Evolutionary conservation across 2,329 filamentous ascomycete species (phyloP).

Genomic region (Fusarium bulbicola): DNA sequence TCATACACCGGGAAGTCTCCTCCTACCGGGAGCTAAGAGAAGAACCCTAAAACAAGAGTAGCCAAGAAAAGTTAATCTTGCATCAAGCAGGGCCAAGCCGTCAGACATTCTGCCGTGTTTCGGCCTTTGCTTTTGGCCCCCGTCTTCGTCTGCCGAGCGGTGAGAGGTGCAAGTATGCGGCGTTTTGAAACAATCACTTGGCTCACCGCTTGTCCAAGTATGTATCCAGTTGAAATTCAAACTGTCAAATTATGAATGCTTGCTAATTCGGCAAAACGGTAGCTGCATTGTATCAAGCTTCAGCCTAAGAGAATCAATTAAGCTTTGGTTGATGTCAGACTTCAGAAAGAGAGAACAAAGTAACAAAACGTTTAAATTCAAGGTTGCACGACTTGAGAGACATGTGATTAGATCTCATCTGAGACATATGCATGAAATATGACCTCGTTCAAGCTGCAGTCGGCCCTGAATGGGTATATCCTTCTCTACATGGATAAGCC

Average conservation of each 20-base stretch:
- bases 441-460: background rate
- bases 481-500: background rate
- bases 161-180: background rate
- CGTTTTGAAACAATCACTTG: background rate
- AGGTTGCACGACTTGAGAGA: background rate
- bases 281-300: rapidly evolving
- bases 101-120: background rate
- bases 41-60: background rate
- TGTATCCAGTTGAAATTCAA: rapidly evolving
- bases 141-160: background rate
- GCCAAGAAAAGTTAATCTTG: background rate
- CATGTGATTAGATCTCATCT: background rate
- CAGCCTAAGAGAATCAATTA: background rate
- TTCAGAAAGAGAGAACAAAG: no score
- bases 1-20: rapidly evolving
- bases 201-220: background rate
- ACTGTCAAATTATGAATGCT: background rate
- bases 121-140: background rate
- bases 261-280: rapidly evolving
- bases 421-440: background rate
- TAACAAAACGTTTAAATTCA: rapidly evolving
- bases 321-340: background rate
- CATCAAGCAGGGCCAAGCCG: background rate
- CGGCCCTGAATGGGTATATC: no score
- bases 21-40: background rate